Base-by-base conservation (phyloP, 2,329 filamentous ascomycete genomes). In the Pseudogymnoascus verrucosus region DNA sequence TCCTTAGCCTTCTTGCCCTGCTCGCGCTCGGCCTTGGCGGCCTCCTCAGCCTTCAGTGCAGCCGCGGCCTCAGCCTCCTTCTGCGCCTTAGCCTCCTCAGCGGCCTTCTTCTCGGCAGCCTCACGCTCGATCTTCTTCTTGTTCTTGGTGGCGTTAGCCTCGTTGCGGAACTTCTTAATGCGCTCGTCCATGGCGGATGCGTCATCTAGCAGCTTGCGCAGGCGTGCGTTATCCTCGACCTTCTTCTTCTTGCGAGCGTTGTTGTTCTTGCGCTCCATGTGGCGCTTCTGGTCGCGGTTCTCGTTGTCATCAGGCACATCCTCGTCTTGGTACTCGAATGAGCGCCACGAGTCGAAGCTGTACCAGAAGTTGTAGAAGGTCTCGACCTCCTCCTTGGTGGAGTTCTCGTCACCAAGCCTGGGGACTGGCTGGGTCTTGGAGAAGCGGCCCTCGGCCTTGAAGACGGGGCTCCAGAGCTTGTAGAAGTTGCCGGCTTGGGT, bases 291-390 rank as follows among this genome's bases (percentile, higher is more conserved):
- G 80, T 98, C 93, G 76, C 95, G 93, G 82, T 93, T 96, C 81
- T 98, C 95, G 77, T 95, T 96, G 82, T 99, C 95, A 74, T 99
- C 95, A 42, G 95, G 95, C 31, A 99, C 93, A 75, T 99, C 95
- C 82, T 99, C 95, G 74, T 99, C 95, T 65, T 96, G 89, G 78
- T 99, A 99, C 80, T 99, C 95, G 73, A 99, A 99, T 2, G 90
- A 88, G 66, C 95, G 85, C 95, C 95, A 99, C 77, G 89, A 95
- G 83, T 99, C 95, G 72, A 99, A 96, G 84, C 93, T 96, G 84
- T 98, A 99, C 89, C 90, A 99, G 83, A 98, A 99, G 84, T 99
- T 96, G 85, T 99, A 99, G 78, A 99, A 99, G 62, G 82, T 81
- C 74, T 98, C 93, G 57, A 99, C 95, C 7, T 96, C 88, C 74